Percentiles rank a stretch among this genome's conserved stretches.
phyloP scores from a whole-genome alignment of 1,284 basidiomycete species.

The Volvariella surrecta region DNA sequence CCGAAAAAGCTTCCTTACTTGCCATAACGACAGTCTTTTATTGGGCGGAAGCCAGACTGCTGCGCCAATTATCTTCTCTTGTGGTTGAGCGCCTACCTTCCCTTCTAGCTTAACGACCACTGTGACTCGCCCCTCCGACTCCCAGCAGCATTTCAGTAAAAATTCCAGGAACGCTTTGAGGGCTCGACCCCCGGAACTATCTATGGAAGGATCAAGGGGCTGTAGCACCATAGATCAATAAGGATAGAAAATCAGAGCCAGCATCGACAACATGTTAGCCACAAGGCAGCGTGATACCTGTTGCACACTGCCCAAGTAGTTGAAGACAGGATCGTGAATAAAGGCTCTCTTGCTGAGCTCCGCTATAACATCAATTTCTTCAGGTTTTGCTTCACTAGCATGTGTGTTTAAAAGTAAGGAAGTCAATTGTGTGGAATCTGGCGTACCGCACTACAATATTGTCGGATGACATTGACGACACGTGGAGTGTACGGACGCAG shows the following conservation, averaged over 20 bases:
- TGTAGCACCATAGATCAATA: background rate
- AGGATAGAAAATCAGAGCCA: no score
- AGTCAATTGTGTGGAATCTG: no score
- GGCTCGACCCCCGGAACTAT: background rate
- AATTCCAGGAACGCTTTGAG: background rate
- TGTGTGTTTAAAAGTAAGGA: no score
- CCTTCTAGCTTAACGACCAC: constrained; percentile 4
- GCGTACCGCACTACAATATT: no score
- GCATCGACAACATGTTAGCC: no score
- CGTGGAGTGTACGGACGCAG: no score
- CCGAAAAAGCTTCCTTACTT: background rate
- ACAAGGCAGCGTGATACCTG: no score
- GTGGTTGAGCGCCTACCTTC: background rate
- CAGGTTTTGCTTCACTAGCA: background rate
- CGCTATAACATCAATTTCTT: background rate
- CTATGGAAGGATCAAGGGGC: background rate
- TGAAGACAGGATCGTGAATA: background rate
- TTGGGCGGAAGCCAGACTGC: constrained; percentile 7
- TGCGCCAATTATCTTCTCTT: constrained; percentile 2
- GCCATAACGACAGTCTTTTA: background rate
- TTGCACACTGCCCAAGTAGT: background rate
- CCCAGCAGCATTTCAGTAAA: background rate
- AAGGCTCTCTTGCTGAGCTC: background rate
- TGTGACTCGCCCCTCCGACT: background rate
- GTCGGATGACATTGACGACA: no score